phyloP scores from a whole-genome alignment of 495 filamentous ascomycete genomes.

The Neurospora pannonica region DNA sequence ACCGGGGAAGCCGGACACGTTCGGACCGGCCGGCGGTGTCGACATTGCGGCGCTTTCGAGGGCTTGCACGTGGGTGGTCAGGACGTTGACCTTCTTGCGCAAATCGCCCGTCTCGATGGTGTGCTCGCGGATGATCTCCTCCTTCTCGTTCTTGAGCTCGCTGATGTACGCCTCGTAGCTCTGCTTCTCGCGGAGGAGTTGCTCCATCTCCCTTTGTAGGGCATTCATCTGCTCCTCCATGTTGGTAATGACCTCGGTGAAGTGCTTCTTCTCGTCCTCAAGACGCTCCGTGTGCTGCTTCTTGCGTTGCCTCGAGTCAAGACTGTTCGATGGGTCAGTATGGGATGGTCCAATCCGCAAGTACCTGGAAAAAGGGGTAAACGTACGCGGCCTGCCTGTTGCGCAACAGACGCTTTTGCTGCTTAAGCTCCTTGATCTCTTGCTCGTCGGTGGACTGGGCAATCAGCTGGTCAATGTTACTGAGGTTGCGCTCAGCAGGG shows the following conservation, averaged over 20 bases:
- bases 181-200: constrained; percentile 57
- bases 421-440: constrained; percentile 95
- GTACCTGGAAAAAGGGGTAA: constrained; percentile 9
- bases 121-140: constrained; percentile 80
- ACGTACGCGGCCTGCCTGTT: constrained; percentile 96
- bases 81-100: constrained; percentile 87
- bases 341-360: constrained; percentile 4
- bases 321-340: constrained; percentile 46
- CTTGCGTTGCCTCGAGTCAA: constrained; percentile 95
- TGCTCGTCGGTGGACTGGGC: constrained; percentile 80
- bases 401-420: constrained; percentile 89
- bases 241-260: constrained; percentile 58
- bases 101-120: constrained; percentile 91
- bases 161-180: constrained; percentile 67
- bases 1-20: constrained; percentile 52
- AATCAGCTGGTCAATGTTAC: constrained; percentile 93
- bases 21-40: constrained; percentile 42
- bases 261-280: constrained; percentile 93
- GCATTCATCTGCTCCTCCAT: constrained; percentile 72
- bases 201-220: constrained; percentile 56
- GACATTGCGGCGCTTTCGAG: constrained; percentile 53
- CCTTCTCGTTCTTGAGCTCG: constrained; percentile 73
- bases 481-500: constrained; percentile 81
- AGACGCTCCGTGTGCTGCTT: constrained; percentile 97
- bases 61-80: constrained; percentile 76